Conservation (phyloP, 179 eudicot genomes). For the Nepenthes alata region DNA sequence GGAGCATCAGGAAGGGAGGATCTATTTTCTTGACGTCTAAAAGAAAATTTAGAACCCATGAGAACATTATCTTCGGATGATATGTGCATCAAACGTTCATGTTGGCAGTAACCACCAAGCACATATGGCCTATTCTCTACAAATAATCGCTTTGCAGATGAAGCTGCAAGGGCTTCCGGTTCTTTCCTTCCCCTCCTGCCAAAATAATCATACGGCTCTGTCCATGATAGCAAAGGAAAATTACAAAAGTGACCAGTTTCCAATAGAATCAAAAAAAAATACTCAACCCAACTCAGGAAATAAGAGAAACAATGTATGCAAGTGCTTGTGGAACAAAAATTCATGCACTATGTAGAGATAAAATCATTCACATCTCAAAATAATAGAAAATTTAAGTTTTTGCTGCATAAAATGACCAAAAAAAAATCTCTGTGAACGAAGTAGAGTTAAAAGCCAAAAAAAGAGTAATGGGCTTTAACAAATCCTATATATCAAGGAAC, state of each 20-base stretch:
- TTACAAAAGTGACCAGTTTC: not conserved
- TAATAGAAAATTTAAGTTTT: too few relatives aligned
- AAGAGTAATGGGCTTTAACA: too few relatives aligned
- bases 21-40: constrained; percentile 24
- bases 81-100: constrained; percentile 24
- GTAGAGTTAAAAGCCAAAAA: too few relatives aligned
- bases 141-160: constrained; percentile 69
- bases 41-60: constrained; percentile 31
- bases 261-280: not conserved
- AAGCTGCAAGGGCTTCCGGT: constrained; percentile 77
- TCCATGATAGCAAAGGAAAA: constrained; percentile 10
- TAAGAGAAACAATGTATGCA: not conserved
- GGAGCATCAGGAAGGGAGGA: constrained; percentile 26
- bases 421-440: too few relatives aligned
- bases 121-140: constrained; percentile 76
- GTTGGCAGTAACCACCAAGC: constrained; percentile 68
- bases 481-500: not conserved
- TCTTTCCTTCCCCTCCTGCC: constrained; percentile 84
- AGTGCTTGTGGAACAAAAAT: too few relatives aligned
- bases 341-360: too few relatives aligned
- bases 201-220: constrained; percentile 81
- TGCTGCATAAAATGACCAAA: too few relatives aligned
- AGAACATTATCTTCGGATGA: constrained; percentile 13
- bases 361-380: too few relatives aligned
- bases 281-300: not conserved